phyloP scores from a whole-genome alignment of 2,329 filamentous ascomycete genomes.

The Cladophialophora bantiana region DNA sequence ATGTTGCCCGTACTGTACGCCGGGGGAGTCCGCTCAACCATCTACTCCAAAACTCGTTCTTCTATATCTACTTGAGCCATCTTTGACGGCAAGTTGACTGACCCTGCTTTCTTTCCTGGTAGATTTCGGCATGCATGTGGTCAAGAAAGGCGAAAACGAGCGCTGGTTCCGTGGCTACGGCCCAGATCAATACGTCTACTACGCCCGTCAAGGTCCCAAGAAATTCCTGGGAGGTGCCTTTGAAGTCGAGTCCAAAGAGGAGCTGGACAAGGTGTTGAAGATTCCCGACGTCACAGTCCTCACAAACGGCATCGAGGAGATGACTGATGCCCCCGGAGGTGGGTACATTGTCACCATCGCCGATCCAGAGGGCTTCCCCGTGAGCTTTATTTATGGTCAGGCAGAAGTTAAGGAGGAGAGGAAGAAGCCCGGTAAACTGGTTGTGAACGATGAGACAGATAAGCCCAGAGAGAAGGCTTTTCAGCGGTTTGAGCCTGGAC shows the following conservation, averaged over 20 bases:
- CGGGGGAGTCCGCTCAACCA: not conserved
- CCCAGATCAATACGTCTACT: conserved; percentile 54
- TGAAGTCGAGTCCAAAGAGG: conserved; percentile 51
- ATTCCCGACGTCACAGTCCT: conserved; percentile 32
- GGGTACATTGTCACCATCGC: conserved; percentile 39
- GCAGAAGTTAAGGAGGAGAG: conserved; percentile 32
- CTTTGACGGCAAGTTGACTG: not conserved
- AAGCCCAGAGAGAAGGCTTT: conserved; percentile 50
- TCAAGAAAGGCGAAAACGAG: conserved; percentile 47
- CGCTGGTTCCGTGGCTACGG: conserved; percentile 55
- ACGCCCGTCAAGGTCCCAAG: conserved; percentile 49
- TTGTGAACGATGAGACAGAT: conserved; percentile 48
- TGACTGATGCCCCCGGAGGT: conserved; percentile 40
- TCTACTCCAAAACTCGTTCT: not conserved
- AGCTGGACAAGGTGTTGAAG: conserved; percentile 49
- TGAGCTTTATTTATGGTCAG: conserved; percentile 42
- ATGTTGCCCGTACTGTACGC: too few species aligned
- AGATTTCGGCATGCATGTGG: conserved; percentile 55
- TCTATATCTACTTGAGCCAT: not conserved
- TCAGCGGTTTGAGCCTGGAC: conserved; percentile 55
- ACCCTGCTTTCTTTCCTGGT: conserved; percentile 25
- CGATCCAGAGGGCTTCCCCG: conserved; percentile 42
- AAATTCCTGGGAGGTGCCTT: conserved; percentile 54
- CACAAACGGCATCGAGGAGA: conserved; percentile 38
- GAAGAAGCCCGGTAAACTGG: conserved; percentile 42